phyloP scores from a whole-genome alignment of 345 rosid genomes.

The Bruguiera gymnorhiza region DNA sequence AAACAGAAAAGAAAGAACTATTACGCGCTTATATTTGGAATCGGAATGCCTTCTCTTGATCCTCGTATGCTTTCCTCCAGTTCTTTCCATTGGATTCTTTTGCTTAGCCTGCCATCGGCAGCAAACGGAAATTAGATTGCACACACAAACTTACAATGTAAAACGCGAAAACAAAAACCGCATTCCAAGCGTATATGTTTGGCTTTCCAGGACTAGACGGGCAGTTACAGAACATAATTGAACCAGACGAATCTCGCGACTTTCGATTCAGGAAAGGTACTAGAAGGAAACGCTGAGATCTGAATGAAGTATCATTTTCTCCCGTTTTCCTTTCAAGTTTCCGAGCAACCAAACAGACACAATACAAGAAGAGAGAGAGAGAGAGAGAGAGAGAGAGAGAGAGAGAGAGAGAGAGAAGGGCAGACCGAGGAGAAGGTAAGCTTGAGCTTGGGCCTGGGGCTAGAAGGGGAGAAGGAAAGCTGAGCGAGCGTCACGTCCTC shows the following conservation, averaged over 20 bases:
- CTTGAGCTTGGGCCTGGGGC: conserved; percentile 19
- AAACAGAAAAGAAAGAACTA: background rate
- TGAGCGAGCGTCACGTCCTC: conserved; percentile 27
- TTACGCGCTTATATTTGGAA: conserved; percentile 20
- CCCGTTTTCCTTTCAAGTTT: background rate
- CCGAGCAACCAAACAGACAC: background rate
- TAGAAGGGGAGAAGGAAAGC: conserved; percentile 14
- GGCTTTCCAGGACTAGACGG: background rate
- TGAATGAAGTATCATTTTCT: background rate
- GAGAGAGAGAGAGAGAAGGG: conserved; percentile 10
- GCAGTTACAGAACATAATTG: background rate
- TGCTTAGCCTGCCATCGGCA: conserved; percentile 15
- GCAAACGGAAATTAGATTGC: too few species aligned
- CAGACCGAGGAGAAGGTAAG: conserved; percentile 19
- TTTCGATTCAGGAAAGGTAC: background rate
- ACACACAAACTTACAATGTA: background rate
- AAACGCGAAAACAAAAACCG: background rate
- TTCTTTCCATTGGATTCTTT: conserved; percentile 17
- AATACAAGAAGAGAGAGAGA: background rate
- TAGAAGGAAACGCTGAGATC: background rate
- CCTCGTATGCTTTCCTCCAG: conserved; percentile 22
- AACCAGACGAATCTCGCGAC: too few species aligned
- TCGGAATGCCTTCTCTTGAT: conserved; percentile 35
- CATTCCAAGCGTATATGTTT: background rate
- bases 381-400: conserved; percentile 3